Conservation (phyloP, 1,284 basidiomycete genomes). For the Rhodotorula sp. region DNA sequence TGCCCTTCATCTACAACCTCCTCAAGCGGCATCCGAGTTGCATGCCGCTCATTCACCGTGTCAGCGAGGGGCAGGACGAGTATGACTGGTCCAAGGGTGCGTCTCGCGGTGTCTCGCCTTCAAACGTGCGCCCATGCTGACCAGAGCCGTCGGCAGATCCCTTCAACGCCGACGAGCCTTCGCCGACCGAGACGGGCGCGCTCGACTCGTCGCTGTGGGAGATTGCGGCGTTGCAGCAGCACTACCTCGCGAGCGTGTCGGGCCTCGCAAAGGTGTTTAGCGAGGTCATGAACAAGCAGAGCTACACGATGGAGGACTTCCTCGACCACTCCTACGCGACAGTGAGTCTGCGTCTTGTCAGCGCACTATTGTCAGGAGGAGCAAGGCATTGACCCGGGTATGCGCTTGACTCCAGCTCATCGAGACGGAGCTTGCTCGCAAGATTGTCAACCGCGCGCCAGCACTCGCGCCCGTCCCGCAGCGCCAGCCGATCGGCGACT, state of each 20-base stretch:
- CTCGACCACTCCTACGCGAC: slow-evolving; percentile 92
- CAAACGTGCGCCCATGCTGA: not conserved
- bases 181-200: slow-evolving; percentile 76
- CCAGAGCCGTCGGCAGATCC: slow-evolving; percentile 59
- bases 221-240: slow-evolving; percentile 71
- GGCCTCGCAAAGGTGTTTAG: slow-evolving; percentile 82
- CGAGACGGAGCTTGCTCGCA: slow-evolving; percentile 77
- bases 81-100: slow-evolving; percentile 49
- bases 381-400: not conserved
- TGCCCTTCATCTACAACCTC: slow-evolving; percentile 94
- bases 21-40: slow-evolving; percentile 88
- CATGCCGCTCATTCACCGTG: slow-evolving; percentile 84
- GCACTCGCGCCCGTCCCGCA: slow-evolving; percentile 54
- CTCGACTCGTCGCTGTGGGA: slow-evolving; percentile 91
- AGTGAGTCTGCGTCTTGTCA: slow-evolving; percentile 57
- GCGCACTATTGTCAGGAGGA: not conserved
- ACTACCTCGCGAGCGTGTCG: slow-evolving; percentile 82
- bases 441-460: slow-evolving; percentile 70
- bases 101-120: not conserved
- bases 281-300: slow-evolving; percentile 89
- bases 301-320: slow-evolving; percentile 92
- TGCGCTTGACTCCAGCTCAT: slow-evolving; percentile 63
- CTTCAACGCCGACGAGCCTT: slow-evolving; percentile 66
- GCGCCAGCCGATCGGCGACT: slow-evolving; percentile 39
- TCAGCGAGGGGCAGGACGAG: slow-evolving; percentile 46